Base-by-base conservation (phyloP, 1,284 basidiomycete genomes). In the Leccinum solheimii region DNA sequence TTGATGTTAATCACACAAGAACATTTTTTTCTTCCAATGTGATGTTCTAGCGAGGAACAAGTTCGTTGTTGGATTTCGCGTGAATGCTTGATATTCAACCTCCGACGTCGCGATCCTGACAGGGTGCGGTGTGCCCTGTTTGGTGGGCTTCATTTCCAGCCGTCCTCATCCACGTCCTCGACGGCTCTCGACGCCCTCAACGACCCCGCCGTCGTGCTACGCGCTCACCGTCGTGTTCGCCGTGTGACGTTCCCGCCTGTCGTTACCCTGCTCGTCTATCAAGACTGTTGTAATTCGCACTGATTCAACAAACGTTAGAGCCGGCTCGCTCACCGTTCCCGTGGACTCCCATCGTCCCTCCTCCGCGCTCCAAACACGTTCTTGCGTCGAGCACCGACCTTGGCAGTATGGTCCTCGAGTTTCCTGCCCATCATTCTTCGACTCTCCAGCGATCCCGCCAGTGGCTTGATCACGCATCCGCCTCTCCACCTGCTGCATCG, bases 321-420 rank as follows among this genome's bases (percentile, higher is more conserved):
- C 57, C 43, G 27, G 58, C 56, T 40, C 52, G 49, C 64, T 51
- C 58, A 36, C 32, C 63, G 6, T 65, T 67, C 64, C 38, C 49
- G 50, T 57, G 56, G 36, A 40, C 50, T 52, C 50, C 23, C 53
- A 16, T 45, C 21, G 21, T 23, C 43, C 19, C 23, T 50, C 45
- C 14, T 26, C 14, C 49, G 13, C 14, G 49, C 14, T 9, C 49
- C 23, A 50, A 50, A 50, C 49, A 50, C 49, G 23, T 50, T 50
- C 49, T 50, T 26, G 23, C 23, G 49, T 50, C 38, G 14, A 43
- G 59, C 34, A 40, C 21, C 26, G 34, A 26, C 50, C 48, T 64
- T 59, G 51, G 56, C 65, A 63, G 60, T 57, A 87, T 87, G 86
- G 84, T 86, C 66, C 71, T 81, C 68, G 84, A 84, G 58, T 79